A percentile compares a stretch with the other conserved stretches of the same genome.
Conservation (phyloP, 768 basidiomycete genomes). For the Boletus reticuloceps region DNA sequence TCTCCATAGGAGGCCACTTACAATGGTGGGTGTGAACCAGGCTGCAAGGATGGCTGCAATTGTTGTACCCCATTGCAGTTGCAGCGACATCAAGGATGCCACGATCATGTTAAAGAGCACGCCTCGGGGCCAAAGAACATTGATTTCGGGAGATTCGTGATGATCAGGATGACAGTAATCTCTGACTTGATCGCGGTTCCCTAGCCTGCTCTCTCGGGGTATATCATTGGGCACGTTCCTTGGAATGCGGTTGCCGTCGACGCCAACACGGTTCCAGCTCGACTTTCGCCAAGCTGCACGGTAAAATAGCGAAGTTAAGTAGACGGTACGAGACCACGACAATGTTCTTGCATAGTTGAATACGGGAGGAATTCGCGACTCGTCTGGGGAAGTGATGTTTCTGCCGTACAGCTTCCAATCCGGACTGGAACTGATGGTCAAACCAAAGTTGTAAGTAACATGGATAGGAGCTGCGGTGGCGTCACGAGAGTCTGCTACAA, state of each 20-base stretch:
- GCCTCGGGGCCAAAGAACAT: slow-evolving; percentile 22
- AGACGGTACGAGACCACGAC: slow-evolving; percentile 19
- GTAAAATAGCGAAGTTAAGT: slow-evolving; percentile 16
- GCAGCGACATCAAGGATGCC: slow-evolving; percentile 30
- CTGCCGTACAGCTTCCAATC: neutral
- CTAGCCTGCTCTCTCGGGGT: slow-evolving; percentile 15
- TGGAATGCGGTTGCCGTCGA: neutral
- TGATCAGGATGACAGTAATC: slow-evolving; percentile 18
- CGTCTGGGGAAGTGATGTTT: slow-evolving; percentile 20
- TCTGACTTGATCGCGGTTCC: slow-evolving; percentile 16
- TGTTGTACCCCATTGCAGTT: slow-evolving; percentile 34
- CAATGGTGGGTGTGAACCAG: slow-evolving; percentile 32
- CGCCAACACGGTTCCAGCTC: slow-evolving; percentile 11
- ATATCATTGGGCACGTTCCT: neutral
- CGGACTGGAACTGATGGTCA: slow-evolving; percentile 14
- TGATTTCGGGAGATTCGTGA: neutral
- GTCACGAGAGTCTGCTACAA: neutral
- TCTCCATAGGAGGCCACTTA: neutral
- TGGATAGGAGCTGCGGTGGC: neutral
- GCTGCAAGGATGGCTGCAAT: slow-evolving; percentile 27
- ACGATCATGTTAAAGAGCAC: slow-evolving; percentile 25
- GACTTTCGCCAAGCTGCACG: slow-evolving; percentile 14
- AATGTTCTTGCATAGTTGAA: slow-evolving; percentile 25
- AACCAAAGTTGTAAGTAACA: slow-evolving; percentile 5
- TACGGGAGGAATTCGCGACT: slow-evolving; percentile 21